These are phyloP conservation scores for Canavalia gladiata DNA, from an alignment of 306 rosid genomes.

Conservation along the genomic window DNA sequence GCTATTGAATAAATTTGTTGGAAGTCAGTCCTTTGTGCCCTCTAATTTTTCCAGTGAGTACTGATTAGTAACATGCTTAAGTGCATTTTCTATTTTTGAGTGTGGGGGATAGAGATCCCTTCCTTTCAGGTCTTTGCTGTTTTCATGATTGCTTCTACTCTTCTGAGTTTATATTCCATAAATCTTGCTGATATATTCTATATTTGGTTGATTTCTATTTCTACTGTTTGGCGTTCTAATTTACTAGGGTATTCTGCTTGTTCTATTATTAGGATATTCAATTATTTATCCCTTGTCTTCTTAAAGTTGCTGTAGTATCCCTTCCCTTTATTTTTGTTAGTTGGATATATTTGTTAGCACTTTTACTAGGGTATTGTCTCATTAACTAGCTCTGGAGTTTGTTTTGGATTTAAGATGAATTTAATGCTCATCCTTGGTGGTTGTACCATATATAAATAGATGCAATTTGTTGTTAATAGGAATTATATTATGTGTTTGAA, in stretches of 20 bases:
- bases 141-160: constrained; percentile 29
- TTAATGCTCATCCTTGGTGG: constrained; percentile 26
- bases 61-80: constrained; percentile 36
- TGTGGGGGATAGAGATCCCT: constrained; percentile 21
- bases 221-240: background rate
- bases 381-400: constrained; percentile 8
- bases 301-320: constrained; percentile 7
- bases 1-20: constrained; percentile 44
- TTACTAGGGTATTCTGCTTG: background rate
- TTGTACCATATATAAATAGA: background rate
- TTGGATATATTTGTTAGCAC: constrained; percentile 23
- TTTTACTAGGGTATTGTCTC: background rate
- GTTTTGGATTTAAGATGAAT: constrained; percentile 16
- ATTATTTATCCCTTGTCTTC: constrained; percentile 2
- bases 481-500: constrained; percentile 30
- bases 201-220: constrained; percentile 7
- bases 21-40: constrained; percentile 46
- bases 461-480: background rate
- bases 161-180: constrained; percentile 12
- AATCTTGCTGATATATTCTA: constrained; percentile 29
- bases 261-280: constrained; percentile 3
- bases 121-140: constrained; percentile 28
- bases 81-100: background rate
- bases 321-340: background rate
- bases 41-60: constrained; percentile 49